A percentile compares a stretch with the other conserved stretches of the same genome.
phyloP scores from a whole-genome alignment of 345 rosid species.

The Euclidium syriacum region DNA sequence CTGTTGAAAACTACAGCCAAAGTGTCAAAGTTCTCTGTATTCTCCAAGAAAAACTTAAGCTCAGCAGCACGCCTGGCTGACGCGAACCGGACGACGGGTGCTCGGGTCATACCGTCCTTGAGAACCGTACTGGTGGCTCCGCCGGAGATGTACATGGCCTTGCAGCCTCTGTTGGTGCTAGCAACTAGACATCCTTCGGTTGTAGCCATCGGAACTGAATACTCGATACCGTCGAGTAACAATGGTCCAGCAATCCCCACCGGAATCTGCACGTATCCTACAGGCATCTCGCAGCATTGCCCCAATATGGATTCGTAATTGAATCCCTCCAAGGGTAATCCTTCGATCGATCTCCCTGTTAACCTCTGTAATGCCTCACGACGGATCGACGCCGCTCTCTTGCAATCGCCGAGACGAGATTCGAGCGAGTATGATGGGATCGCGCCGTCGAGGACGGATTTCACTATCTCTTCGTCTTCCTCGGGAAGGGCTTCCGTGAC shows the following conservation, averaged over 20 bases:
- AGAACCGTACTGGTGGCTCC: slow-evolving; percentile 61
- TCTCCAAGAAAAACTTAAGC: slow-evolving; percentile 76
- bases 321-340: slow-evolving; percentile 76
- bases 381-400: slow-evolving; percentile 61
- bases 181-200: slow-evolving; percentile 96
- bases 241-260: slow-evolving; percentile 93
- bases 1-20: slow-evolving; percentile 66
- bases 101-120: slow-evolving; percentile 80
- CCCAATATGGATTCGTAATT: slow-evolving; percentile 80
- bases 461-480: slow-evolving; percentile 65
- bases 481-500: slow-evolving; percentile 36
- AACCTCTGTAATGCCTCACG: slow-evolving; percentile 76
- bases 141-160: slow-evolving; percentile 67
- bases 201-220: slow-evolving; percentile 89
- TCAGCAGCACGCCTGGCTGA: slow-evolving; percentile 59
- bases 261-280: slow-evolving; percentile 88
- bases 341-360: slow-evolving; percentile 66
- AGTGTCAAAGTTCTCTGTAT: slow-evolving; percentile 61
- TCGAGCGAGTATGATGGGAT: slow-evolving; percentile 72
- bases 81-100: slow-evolving; percentile 69
- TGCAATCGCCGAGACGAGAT: slow-evolving; percentile 74
- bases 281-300: slow-evolving; percentile 98
- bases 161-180: slow-evolving; percentile 90
- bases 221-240: slow-evolving; percentile 77
- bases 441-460: slow-evolving; percentile 48